Evolutionary conservation across 2,329 filamentous ascomycete genomes (phyloP).

Genomic region (Verticillium nubilum): DNA sequence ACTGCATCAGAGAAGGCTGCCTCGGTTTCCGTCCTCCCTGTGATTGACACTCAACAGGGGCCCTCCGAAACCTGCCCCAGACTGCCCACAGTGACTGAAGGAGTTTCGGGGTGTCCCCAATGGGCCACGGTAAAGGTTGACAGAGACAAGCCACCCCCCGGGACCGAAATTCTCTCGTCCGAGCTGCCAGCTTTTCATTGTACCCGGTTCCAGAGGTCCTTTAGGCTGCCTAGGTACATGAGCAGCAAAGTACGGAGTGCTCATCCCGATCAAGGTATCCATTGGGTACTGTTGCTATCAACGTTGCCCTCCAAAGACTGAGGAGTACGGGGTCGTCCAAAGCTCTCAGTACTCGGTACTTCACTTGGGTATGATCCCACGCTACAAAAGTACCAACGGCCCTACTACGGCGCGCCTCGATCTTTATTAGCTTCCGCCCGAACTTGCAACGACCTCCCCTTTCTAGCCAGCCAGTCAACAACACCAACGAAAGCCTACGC

Average conservation of each 20-base stretch:
- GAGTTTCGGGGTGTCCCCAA: background rate
- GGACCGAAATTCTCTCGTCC: background rate
- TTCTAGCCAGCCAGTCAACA: background rate
- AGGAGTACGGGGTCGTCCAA: background rate
- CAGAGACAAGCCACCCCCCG: background rate
- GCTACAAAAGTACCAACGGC: background rate
- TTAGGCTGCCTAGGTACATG: background rate
- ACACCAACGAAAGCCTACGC: background rate
- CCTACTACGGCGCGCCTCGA: background rate
- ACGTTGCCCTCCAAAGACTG: background rate
- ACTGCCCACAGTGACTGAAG: background rate
- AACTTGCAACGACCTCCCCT: background rate
- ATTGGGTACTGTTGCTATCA: background rate
- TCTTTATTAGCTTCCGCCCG: background rate
- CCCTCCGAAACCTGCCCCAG: background rate
- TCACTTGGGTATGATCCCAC: background rate
- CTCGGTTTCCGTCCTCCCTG: background rate
- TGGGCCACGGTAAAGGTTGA: background rate
- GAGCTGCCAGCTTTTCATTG: background rate
- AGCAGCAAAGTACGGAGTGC: no score
- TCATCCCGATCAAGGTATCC: no score
- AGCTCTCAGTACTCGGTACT: background rate
- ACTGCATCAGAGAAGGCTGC: no score
- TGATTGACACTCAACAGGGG: no score
- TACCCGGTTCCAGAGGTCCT: background rate